Percentiles rank a stretch among this genome's conserved stretches.
Conservation (phyloP, 257 asterid species). For the Solanum raphanifolium region DNA sequence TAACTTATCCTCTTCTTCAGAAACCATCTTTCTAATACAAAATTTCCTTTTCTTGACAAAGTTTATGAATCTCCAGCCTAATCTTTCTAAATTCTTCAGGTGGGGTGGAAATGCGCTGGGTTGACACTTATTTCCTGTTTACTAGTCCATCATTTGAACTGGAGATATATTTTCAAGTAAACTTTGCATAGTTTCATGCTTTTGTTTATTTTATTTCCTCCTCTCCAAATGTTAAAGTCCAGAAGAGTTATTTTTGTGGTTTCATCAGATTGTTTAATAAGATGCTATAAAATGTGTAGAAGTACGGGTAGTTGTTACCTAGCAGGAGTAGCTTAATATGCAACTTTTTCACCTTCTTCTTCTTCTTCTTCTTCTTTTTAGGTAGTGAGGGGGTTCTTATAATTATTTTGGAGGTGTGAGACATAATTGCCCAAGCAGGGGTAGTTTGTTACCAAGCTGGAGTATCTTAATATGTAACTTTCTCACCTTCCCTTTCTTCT, state of each 20-base stretch:
- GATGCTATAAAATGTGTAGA: neutral
- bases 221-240: neutral
- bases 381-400: neutral
- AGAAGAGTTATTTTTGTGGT: neutral
- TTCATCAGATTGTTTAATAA: neutral
- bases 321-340: neutral
- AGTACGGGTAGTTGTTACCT: neutral
- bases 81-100: constrained; percentile 37
- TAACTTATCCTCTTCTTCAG: neutral
- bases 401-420: no score
- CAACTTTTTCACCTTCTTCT: no score
- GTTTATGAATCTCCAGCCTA: neutral
- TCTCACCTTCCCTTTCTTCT: neutral
- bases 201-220: neutral
- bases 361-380: neutral
- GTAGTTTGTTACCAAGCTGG: neutral
- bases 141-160: constrained; percentile 89
- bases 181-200: neutral
- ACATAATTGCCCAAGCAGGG: neutral
- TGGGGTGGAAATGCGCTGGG: constrained; percentile 91
- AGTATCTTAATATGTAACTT: neutral
- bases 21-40: neutral
- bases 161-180: constrained; percentile 88
- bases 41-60: neutral
- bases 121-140: constrained; percentile 92